Conservation (phyloP, 2,329 filamentous ascomycete species). For the Dendrostoma leiphaemia region DNA sequence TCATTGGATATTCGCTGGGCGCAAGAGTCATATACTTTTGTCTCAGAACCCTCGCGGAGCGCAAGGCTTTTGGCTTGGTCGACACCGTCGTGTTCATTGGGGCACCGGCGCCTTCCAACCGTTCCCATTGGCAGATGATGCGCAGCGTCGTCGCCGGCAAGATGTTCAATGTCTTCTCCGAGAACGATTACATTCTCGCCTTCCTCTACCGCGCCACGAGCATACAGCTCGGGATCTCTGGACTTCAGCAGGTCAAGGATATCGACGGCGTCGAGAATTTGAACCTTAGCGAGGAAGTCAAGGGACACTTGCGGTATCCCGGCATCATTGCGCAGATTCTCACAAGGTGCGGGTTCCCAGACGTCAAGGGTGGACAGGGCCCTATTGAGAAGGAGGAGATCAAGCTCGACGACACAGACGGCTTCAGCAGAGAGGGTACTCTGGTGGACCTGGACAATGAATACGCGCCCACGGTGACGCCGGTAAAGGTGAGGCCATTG, state of each 20-base stretch:
- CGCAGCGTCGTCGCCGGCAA: slow-evolving; percentile 76
- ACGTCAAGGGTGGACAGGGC: slow-evolving; percentile 40
- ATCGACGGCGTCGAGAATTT: slow-evolving; percentile 64
- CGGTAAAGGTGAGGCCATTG: slow-evolving; percentile 10
- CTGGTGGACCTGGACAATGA: slow-evolving; percentile 44
- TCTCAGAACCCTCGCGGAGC: slow-evolving; percentile 70
- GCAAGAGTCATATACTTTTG: slow-evolving; percentile 82
- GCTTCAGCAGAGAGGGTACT: slow-evolving; percentile 27
- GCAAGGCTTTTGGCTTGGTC: slow-evolving; percentile 78
- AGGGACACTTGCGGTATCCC: slow-evolving; percentile 36
- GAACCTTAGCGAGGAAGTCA: slow-evolving; percentile 50
- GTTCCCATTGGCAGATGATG: slow-evolving; percentile 72
- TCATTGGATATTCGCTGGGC: slow-evolving; percentile 80
- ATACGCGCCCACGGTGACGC: slow-evolving; percentile 8
- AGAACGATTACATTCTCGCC: slow-evolving; percentile 82
- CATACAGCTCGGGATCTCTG: slow-evolving; percentile 79
- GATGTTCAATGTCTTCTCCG: slow-evolving; percentile 84
- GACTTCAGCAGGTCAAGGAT: slow-evolving; percentile 69
- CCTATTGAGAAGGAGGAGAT: slow-evolving; percentile 49
- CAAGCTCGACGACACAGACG: slow-evolving; percentile 30
- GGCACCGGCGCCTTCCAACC: slow-evolving; percentile 70
- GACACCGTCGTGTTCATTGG: slow-evolving; percentile 84
- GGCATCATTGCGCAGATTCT: slow-evolving; percentile 50
- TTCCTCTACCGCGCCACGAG: slow-evolving; percentile 85
- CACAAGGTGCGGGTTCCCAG: slow-evolving; percentile 48